phyloP scores from a whole-genome alignment of 2,329 filamentous ascomycete species.

The Aspergillus sp. region DNA sequence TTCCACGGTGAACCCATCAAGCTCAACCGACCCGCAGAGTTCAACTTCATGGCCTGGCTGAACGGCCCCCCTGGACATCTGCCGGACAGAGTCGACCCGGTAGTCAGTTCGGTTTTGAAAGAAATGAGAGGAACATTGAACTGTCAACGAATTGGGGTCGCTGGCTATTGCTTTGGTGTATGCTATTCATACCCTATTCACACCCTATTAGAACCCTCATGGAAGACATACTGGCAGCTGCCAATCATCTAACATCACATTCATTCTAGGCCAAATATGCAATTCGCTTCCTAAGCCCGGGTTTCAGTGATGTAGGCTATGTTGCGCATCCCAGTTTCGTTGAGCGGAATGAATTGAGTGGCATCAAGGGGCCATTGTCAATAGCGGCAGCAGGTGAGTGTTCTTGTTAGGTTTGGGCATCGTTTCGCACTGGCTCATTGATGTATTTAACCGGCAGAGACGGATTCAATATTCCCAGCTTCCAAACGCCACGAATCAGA shows the following conservation, averaged over 20 bases:
- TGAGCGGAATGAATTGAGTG: slow-evolving; percentile 52
- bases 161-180: slow-evolving; percentile 45
- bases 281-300: slow-evolving; percentile 54
- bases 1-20: slow-evolving; percentile 56
- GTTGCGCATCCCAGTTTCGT: slow-evolving; percentile 68
- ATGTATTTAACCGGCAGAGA: slow-evolving; percentile 36
- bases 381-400: slow-evolving; percentile 45
- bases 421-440: not conserved
- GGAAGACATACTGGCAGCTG: too few relatives aligned
- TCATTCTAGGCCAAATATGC: slow-evolving; percentile 47
- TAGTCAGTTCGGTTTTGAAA: slow-evolving; percentile 37
- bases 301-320: slow-evolving; percentile 55
- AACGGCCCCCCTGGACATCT: slow-evolving; percentile 36
- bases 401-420: not conserved
- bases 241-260: not conserved
- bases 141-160: slow-evolving; percentile 32
- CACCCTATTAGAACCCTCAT: too few relatives aligned
- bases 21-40: slow-evolving; percentile 44
- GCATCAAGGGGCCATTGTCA: slow-evolving; percentile 55
- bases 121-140: slow-evolving; percentile 23
- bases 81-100: slow-evolving; percentile 41
- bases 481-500: slow-evolving; percentile 55
- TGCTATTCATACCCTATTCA: not conserved
- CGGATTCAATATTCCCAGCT: slow-evolving; percentile 53
- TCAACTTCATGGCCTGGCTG: slow-evolving; percentile 44